Percentiles rank a stretch among this genome's conserved stretches.
Evolutionary conservation across 495 filamentous ascomycete species (phyloP).

Genomic region (Trichoderma virens): DNA sequence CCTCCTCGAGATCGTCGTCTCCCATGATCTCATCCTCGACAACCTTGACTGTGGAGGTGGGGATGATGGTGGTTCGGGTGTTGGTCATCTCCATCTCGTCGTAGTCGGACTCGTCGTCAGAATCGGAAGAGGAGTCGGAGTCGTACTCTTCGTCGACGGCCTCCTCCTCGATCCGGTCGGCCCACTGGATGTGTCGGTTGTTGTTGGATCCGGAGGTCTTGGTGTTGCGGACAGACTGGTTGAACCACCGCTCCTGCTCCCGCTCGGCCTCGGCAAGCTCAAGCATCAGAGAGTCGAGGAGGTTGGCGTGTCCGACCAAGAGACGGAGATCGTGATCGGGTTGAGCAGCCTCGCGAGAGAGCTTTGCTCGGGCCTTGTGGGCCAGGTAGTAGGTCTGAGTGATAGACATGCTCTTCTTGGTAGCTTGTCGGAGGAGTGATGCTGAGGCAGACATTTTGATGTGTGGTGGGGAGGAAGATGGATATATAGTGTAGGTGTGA

Average conservation of each 20-base stretch:
- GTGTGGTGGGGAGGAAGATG: not conserved
- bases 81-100: conserved; percentile 22
- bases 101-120: conserved; percentile 32
- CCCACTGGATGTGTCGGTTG: conserved; percentile 78
- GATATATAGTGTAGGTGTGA: not conserved
- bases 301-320: conserved; percentile 93
- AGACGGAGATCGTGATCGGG: conserved; percentile 90
- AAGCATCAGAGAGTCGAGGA: conserved; percentile 92
- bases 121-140: conserved; percentile 47
- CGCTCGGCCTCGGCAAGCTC: conserved; percentile 90
- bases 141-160: conserved; percentile 48
- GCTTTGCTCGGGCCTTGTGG: conserved; percentile 91
- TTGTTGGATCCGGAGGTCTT: conserved; percentile 43
- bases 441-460: conserved; percentile 23
- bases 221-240: conserved; percentile 80
- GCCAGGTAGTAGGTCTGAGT: conserved; percentile 97
- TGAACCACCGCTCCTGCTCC: conserved; percentile 97
- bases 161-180: conserved; percentile 66
- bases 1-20: conserved; percentile 64
- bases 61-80: not conserved
- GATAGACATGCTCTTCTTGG: conserved; percentile 77
- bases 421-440: conserved; percentile 16
- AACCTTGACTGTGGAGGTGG: not conserved
- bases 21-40: conserved; percentile 42
- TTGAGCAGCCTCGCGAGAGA: conserved; percentile 79